Conservation (phyloP, 2,329 filamentous ascomycete genomes). For the Sporothrix luriei region DNA sequence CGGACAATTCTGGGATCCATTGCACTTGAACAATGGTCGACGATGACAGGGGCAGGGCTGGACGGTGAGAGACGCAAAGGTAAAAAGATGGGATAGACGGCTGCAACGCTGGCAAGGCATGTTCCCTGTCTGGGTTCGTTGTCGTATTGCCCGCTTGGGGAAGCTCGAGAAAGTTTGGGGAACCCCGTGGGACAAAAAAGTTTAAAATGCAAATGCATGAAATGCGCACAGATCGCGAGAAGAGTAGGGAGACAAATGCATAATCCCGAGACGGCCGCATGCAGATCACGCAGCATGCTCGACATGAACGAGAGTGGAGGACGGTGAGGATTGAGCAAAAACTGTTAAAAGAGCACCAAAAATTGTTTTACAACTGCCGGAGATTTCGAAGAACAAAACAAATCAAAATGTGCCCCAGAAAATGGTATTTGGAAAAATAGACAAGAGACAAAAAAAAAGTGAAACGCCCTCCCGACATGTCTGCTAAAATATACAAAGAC, state of each 20-base stretch:
- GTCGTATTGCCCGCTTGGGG: not conserved
- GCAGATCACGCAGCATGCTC: constrained; percentile 19
- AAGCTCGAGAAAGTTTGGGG: not conserved
- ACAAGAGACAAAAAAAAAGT: constrained; percentile 10
- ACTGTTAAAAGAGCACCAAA: not conserved
- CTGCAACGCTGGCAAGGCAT: constrained; percentile 10
- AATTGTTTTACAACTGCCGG: not conserved
- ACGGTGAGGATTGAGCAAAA: not conserved
- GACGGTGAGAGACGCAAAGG: not conserved
- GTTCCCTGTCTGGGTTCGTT: not conserved
- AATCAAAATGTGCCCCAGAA: not conserved
- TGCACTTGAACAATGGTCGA: not conserved
- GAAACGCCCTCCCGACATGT: not conserved
- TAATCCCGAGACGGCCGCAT: constrained; percentile 5
- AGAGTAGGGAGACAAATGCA: not conserved
- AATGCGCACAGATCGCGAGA: not conserved
- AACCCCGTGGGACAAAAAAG: constrained; percentile 4
- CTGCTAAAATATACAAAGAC: not conserved
- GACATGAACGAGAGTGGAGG: not conserved
- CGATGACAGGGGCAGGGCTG: not conserved
- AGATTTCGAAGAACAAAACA: not conserved
- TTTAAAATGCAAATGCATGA: constrained; percentile 4
- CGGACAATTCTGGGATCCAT: not conserved
- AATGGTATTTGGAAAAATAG: constrained; percentile 18
- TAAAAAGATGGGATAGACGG: not conserved